phyloP scores from a whole-genome alignment of 2,329 filamentous ascomycete species.

The Aplosporella prunicola region DNA sequence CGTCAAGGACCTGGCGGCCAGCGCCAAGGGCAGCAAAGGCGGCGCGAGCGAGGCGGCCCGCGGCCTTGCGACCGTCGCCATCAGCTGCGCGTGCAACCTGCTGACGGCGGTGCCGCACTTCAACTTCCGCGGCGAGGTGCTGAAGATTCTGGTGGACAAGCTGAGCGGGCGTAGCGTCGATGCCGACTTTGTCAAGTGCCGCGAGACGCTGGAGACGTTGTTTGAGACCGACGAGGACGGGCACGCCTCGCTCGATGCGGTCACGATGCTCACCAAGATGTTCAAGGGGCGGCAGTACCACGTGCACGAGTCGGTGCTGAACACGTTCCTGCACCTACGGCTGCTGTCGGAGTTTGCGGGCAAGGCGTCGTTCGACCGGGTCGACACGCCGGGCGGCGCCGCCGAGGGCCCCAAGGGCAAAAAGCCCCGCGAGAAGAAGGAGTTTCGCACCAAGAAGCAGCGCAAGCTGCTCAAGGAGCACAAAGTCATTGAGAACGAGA shows the following conservation, averaged over 20 bases:
- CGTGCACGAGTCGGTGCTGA: conserved; percentile 75
- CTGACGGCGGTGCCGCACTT: conserved; percentile 83
- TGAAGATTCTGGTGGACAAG: conserved; percentile 80
- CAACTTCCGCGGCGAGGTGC: conserved; percentile 82
- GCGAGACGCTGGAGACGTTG: conserved; percentile 67
- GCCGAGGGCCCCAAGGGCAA: conserved; percentile 34
- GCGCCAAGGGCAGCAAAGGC: conserved; percentile 50
- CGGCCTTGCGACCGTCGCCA: conserved; percentile 60
- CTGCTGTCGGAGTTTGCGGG: conserved; percentile 78
- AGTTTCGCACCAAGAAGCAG: conserved; percentile 81
- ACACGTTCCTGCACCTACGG: conserved; percentile 83
- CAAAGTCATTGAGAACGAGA: conserved; percentile 82
- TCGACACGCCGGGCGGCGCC: conserved; percentile 54
- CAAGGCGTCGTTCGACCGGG: conserved; percentile 68
- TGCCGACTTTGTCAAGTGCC: conserved; percentile 66
- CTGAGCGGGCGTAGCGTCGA: conserved; percentile 65
- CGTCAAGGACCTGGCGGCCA: conserved; percentile 61
- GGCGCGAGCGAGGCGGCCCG: conserved; percentile 28
- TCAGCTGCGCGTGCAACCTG: conserved; percentile 76
- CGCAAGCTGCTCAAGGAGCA: conserved; percentile 78
- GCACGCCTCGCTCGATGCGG: conserved; percentile 75
- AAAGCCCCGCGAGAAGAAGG: conserved; percentile 63
- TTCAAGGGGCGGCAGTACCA: conserved; percentile 80
- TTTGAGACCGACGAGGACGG: conserved; percentile 88
- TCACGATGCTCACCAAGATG: conserved; percentile 82